These are phyloP conservation scores for Geranomyces michiganensis DNA, from an alignment of 192 early-diverging fungal species.

Conservation along the genomic window DNA sequence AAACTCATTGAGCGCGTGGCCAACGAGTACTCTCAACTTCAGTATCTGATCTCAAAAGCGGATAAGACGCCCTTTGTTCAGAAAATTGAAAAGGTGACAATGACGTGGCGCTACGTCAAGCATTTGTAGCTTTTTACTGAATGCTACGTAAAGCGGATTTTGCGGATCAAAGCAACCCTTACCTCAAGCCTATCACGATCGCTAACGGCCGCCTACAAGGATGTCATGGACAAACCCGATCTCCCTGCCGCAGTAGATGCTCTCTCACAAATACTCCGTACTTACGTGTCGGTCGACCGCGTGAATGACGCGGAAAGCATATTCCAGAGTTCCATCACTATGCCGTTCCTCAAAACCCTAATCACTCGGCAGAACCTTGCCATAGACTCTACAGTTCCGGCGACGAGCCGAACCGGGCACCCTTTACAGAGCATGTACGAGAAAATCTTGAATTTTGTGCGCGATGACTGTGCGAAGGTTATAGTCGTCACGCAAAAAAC, in stretches of 20 bases:
- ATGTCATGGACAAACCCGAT: conserved; percentile 48
- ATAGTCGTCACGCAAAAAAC: conserved; percentile 58
- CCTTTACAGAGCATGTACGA: conserved; percentile 61
- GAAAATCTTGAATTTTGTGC: conserved; percentile 57
- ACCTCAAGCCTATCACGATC: conserved; percentile 61
- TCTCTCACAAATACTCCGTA: conserved; percentile 72
- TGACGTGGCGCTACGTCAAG: background rate
- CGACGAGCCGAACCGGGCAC: conserved; percentile 1
- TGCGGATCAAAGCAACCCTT: conserved; percentile 73
- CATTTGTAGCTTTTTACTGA: too few species aligned
- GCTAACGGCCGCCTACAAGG: conserved; percentile 37
- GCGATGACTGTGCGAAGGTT: conserved; percentile 50
- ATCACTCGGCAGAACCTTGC: background rate
- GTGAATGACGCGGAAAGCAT: conserved; percentile 65
- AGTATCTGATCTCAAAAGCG: conserved; percentile 69
- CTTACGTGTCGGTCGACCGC: conserved; percentile 74
- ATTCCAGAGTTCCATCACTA: conserved; percentile 43
- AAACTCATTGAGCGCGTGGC: conserved; percentile 83
- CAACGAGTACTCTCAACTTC: conserved; percentile 84
- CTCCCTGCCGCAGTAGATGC: conserved; percentile 44
- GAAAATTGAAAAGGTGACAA: conserved; percentile 73
- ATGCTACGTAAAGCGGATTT: conserved; percentile 54
- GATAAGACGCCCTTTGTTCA: conserved; percentile 62
- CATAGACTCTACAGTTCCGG: background rate
- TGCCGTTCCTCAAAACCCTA: conserved; percentile 59